Conservation (phyloP, 306 rosid genomes). For the Medicago ruthenica region DNA sequence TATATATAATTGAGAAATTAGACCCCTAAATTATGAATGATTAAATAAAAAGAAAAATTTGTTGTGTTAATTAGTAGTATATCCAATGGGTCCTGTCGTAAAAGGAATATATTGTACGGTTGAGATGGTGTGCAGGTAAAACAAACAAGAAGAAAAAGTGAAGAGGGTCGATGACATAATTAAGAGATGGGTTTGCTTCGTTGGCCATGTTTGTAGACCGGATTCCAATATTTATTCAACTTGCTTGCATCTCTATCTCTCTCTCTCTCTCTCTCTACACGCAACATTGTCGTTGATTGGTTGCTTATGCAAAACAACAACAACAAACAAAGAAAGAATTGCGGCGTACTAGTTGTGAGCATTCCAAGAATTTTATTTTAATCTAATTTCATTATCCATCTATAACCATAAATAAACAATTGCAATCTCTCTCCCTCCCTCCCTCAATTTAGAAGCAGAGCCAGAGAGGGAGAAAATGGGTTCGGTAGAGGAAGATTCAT, state of each 20-base stretch:
- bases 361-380: conserved; percentile 21
- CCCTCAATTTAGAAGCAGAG: background rate
- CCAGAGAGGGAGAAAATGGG: conserved; percentile 43
- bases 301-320: background rate
- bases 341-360: conserved; percentile 20
- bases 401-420: conserved; percentile 1
- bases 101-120: too few species aligned
- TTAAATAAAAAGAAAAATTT: too few species aligned
- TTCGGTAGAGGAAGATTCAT: conserved; percentile 43
- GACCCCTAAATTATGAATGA: too few species aligned
- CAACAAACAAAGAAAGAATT: background rate
- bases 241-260: background rate
- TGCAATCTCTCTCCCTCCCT: background rate
- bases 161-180: too few species aligned
- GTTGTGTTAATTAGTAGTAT: too few species aligned
- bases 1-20: too few species aligned
- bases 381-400: background rate
- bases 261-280: background rate
- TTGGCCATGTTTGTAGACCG: background rate
- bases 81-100: too few species aligned
- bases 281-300: background rate
- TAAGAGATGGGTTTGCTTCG: background rate
- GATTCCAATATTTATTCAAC: background rate
- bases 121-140: too few species aligned
- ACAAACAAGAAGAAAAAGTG: too few species aligned